Percentiles rank a stretch among this genome's conserved stretches.
Conservation (phyloP, 257 asterid species). For the Capsicum pubescens region DNA sequence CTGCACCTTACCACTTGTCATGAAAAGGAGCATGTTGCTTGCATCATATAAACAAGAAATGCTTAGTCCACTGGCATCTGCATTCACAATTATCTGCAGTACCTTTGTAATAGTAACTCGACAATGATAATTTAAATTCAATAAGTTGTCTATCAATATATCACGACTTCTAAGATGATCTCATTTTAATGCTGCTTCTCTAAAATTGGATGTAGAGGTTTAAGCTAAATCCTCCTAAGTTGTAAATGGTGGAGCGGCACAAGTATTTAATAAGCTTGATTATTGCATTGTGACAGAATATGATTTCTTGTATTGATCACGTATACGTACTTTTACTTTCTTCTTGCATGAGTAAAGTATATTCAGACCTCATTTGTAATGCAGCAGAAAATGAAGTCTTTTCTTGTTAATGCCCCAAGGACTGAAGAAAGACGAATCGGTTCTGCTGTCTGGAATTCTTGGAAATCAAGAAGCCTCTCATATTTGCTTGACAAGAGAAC, state of each 20-base stretch:
- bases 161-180: neutral
- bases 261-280: neutral
- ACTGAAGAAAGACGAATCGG: conserved; percentile 56
- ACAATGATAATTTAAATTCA: neutral
- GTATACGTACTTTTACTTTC: neutral
- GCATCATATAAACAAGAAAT: neutral
- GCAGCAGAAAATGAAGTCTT: neutral
- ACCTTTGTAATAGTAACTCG: conserved; percentile 4
- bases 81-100: conserved; percentile 6
- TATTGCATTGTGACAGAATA: neutral
- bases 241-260: conserved; percentile 18
- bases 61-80: neutral
- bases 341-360: conserved; percentile 10
- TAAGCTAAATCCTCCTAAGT: neutral
- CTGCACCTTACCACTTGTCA: conserved; percentile 18
- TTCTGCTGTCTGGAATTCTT: conserved; percentile 53
- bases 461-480: conserved; percentile 71
- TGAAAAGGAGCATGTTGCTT: conserved; percentile 1
- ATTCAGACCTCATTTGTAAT: neutral
- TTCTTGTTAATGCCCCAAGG: conserved; percentile 40
- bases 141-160: neutral
- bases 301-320: neutral
- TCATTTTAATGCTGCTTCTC: neutral
- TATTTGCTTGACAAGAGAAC: conserved; percentile 84
- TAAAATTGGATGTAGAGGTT: neutral